Evolutionary conservation across 768 basidiomycete genomes (phyloP), one percentile per base, ranked within the genome.

Genomic region (Boletales sp.): DNA sequence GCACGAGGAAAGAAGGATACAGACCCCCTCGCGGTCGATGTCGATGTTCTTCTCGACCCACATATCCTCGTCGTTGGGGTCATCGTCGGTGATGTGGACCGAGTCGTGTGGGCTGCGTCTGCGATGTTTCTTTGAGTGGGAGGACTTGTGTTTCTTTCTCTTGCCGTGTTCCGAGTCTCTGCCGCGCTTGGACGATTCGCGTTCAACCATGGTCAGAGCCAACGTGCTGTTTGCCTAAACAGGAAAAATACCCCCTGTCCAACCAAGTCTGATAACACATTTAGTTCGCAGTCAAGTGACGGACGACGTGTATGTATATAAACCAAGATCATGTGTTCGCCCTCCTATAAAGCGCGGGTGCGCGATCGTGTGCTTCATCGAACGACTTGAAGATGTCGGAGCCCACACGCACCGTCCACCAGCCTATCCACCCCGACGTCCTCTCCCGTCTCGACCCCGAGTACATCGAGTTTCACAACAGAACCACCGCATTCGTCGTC

Each of bases 21-120:
- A 57, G 64, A 90, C 88, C 63, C 76, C 74, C 67, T 88, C 86
- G 15, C 86, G 84, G 46, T 86, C 86, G 72, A 83, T 79, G 61
- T 84, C 83, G 34, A 91, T 82, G 57, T 90, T 89, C 74, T 90
- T 91, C 72, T 93, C 93, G 19, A 84, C 78, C 92, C 92, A 94
- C 72, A 90, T 79, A 48, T 84, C 84, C 15, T 84, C 82, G 62
- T 83, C 84, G 53, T 82, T 73, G 14, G 78, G 75, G 61, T 93
- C 86, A 58, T 92, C 88, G 63, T 90, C 90, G 0, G 79, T 72
- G 32, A 82, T 73, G 47, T 60, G 54, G 18, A 63, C 53, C 34
- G 71, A 66, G 46, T 79, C 65, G 28, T 52, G 55, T 14, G 58
- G 37, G 51, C 67, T 75, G 56, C 61, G 66, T 49, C 58, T 64